Conservation (phyloP, 164 flowering plant species). For the Chimonanthus salicifolius region DNA sequence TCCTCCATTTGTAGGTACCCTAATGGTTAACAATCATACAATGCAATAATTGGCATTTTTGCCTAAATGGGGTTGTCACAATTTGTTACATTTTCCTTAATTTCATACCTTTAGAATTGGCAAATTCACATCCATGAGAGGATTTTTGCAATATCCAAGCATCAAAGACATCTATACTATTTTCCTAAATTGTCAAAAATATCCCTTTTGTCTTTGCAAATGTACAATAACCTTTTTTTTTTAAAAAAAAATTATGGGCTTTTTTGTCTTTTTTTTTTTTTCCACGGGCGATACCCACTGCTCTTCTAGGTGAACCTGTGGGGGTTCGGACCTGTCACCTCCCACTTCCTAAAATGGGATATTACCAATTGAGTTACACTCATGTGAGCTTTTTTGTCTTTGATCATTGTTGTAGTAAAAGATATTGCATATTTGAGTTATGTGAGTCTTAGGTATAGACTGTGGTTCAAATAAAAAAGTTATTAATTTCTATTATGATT, state of each 20-base stretch:
- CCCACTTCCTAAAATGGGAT: too few species aligned
- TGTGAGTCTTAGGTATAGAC: too few species aligned
- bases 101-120: neutral
- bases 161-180: neutral
- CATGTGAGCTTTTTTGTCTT: neutral
- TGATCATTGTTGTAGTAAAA: neutral
- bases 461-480: too few species aligned
- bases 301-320: too few species aligned
- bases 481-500: too few species aligned
- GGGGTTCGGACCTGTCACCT: too few species aligned
- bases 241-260: neutral
- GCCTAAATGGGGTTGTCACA: neutral
- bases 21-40: slow-evolving; percentile 15
- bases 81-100: neutral
- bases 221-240: slow-evolving; percentile 11
- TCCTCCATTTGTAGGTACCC: slow-evolving; percentile 10
- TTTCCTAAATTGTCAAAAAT: neutral
- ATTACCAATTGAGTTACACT: too few species aligned
- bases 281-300: too few species aligned
- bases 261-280: neutral
- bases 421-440: neutral
- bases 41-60: slow-evolving; percentile 1
- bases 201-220: neutral
- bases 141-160: neutral
- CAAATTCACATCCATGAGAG: neutral